Base-by-base conservation (phyloP, 2,329 filamentous ascomycete genomes). In the Colletotrichum cuscutae region DNA sequence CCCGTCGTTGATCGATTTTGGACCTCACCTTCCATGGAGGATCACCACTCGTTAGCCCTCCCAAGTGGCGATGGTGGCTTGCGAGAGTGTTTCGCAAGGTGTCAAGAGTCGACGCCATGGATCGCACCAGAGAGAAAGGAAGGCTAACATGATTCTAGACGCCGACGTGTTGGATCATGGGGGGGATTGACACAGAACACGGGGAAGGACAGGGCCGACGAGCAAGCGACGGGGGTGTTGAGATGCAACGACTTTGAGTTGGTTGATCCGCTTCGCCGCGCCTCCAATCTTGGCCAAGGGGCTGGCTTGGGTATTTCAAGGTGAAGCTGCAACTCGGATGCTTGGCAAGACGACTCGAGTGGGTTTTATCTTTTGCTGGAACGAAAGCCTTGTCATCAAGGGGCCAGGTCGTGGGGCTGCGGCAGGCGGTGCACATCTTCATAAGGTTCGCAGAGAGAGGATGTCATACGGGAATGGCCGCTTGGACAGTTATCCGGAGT, bases 131-230 rank as follows among this genome's bases (percentile, higher is more conserved):
- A 42, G 63, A 13, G 32, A 15, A 63, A 64, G 49, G n/a, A 19
- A 59, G 59, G 42, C 65, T 46, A 69, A 52, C 22, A 58, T 30
- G 30, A 30, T 53, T 46, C 65, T 64, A 60, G 69, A 64, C 69
- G 65, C 65, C 59, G 65, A 72, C 7, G 32, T 46, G 42, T 68
- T 68, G 2, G 69, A 68, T 59, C 69, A 59, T 72, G n/a, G 56
- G 9, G 26, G 68, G 28, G 68, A 57, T 64, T 35, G 59, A 64
- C 42, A 69, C 65, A 59, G 58, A 64, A 49, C 22, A 68, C 32
- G 59, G 59, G 42, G 65, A 52, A 53, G 6, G 28, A 59, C 37
- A 32, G 53, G 68, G 54, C 68, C 54, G 46, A 61, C 63, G 26
- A 56, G 49, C 46, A 67, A 57, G 22, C 56, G 56, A 49, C 12